These are phyloP conservation scores for Phytophthora vignae DNA, from an alignment of 352 stramenopile genomes.

Conservation along the genomic window DNA sequence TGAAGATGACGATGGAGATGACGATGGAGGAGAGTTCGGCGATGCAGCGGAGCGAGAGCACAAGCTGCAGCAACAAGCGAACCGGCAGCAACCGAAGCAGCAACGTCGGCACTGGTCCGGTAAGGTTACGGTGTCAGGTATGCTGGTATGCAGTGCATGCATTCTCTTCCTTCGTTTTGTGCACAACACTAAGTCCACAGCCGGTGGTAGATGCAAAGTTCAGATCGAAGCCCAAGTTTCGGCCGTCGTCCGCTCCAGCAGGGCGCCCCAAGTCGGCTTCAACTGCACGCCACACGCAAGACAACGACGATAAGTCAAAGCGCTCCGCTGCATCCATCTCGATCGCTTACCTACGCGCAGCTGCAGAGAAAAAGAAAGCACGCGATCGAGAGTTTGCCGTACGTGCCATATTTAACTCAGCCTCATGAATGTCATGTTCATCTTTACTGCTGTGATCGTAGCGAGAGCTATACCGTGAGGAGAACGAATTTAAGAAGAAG, in stretches of 20 bases:
- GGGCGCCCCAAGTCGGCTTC: slow-evolving; percentile 38
- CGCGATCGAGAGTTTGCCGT: slow-evolving; percentile 76
- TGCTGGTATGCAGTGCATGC: background rate
- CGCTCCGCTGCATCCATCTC: slow-evolving; percentile 54
- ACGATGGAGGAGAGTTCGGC: slow-evolving; percentile 47
- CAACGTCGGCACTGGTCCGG: slow-evolving; percentile 24
- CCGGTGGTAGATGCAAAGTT: slow-evolving; percentile 16
- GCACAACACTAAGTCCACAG: background rate
- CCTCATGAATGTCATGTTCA: background rate
- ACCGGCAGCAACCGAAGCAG: slow-evolving; percentile 13
- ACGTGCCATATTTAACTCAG: slow-evolving; percentile 7
- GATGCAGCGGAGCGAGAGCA: slow-evolving; percentile 38
- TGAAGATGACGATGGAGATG: slow-evolving; percentile 48
- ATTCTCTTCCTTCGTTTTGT: background rate
- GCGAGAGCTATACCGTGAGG: slow-evolving; percentile 66
- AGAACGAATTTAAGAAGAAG: slow-evolving; percentile 76
- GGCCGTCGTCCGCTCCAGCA: slow-evolving; percentile 67
- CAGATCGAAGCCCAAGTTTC: slow-evolving; percentile 36
- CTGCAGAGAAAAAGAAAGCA: slow-evolving; percentile 73
- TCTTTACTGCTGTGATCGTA: slow-evolving; percentile 16
- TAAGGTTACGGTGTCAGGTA: slow-evolving; percentile 21
- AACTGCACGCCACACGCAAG: slow-evolving; percentile 8
- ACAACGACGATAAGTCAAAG: slow-evolving; percentile 19
- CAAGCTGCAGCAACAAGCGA: slow-evolving; percentile 18
- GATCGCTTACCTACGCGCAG: slow-evolving; percentile 60